A percentile compares a stretch with the other conserved stretches of the same genome.
Evolutionary conservation across 2,329 filamentous ascomycete genomes (phyloP).

Genomic region (Xenosphaeropsis pyriputrescens): DNA sequence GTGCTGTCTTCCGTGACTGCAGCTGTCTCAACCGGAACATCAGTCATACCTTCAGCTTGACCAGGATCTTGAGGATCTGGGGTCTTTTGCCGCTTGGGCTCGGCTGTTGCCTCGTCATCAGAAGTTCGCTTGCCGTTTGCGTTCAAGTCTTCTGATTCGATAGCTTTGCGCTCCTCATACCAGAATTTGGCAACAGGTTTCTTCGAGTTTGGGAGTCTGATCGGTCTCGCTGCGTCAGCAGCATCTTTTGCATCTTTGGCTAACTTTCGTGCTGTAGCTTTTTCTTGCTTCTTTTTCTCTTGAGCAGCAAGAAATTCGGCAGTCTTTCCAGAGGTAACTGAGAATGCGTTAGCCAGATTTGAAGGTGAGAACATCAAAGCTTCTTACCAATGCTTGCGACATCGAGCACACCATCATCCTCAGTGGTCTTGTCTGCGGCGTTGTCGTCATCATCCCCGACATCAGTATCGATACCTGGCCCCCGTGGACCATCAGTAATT

Average conservation of each 20-base stretch:
- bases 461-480: slow-evolving; percentile 8
- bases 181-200: slow-evolving; percentile 54
- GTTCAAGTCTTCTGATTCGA: slow-evolving; percentile 28
- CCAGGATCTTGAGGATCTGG: slow-evolving; percentile 11
- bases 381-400: slow-evolving; percentile 55
- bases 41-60: background rate
- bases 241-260: slow-evolving; percentile 39
- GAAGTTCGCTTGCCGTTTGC: slow-evolving; percentile 22
- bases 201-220: slow-evolving; percentile 58
- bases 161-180: slow-evolving; percentile 55
- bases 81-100: slow-evolving; percentile 19
- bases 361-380: too few relatives aligned
- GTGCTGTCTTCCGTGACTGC: slow-evolving; percentile 3
- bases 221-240: slow-evolving; percentile 33
- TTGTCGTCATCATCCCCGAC: slow-evolving; percentile 21
- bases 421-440: slow-evolving; percentile 26
- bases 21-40: slow-evolving; percentile 1
- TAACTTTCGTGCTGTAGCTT: slow-evolving; percentile 43
- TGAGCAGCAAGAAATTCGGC: slow-evolving; percentile 72
- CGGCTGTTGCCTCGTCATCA: slow-evolving; percentile 3
- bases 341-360: too few relatives aligned
- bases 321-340: slow-evolving; percentile 60
- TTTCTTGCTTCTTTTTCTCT: slow-evolving; percentile 64
- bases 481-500: slow-evolving; percentile 15
- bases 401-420: slow-evolving; percentile 63